Conservation (phyloP, 129 eudicot genomes). For the Calendula officinalis region DNA sequence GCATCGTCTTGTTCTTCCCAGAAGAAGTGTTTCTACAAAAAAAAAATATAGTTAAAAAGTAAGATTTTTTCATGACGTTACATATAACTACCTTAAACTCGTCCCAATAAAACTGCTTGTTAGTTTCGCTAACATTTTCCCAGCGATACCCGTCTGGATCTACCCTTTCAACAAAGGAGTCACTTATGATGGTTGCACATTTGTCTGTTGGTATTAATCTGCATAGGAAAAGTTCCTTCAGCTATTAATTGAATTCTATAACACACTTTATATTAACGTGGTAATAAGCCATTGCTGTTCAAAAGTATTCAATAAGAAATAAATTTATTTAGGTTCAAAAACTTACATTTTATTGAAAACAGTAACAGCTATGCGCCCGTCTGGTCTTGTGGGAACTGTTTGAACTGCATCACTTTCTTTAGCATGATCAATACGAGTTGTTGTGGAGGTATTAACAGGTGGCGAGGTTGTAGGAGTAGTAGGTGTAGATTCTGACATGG, state of each 20-base stretch:
- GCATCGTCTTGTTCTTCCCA: not conserved
- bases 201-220: not conserved
- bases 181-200: not conserved
- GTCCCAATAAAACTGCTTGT: too few species aligned
- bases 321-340: not conserved
- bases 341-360: not conserved
- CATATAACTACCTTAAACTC: not conserved
- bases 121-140: too few species aligned
- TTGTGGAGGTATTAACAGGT: too few species aligned
- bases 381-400: not conserved
- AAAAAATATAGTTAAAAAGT: not conserved
- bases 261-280: not conserved
- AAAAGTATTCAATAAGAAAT: not conserved
- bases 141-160: not conserved
- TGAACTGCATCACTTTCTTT: not conserved
- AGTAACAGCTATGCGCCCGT: not conserved
- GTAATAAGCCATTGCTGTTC: not conserved
- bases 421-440: too few species aligned
- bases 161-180: not conserved
- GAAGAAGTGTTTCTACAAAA: not conserved
- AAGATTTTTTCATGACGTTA: not conserved
- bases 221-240: not conserved
- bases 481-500: too few species aligned
- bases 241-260: not conserved
- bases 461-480: too few species aligned